Evolutionary conservation across 2,329 filamentous ascomycete genomes (phyloP).

Genomic region (Anthostomella pinea): DNA sequence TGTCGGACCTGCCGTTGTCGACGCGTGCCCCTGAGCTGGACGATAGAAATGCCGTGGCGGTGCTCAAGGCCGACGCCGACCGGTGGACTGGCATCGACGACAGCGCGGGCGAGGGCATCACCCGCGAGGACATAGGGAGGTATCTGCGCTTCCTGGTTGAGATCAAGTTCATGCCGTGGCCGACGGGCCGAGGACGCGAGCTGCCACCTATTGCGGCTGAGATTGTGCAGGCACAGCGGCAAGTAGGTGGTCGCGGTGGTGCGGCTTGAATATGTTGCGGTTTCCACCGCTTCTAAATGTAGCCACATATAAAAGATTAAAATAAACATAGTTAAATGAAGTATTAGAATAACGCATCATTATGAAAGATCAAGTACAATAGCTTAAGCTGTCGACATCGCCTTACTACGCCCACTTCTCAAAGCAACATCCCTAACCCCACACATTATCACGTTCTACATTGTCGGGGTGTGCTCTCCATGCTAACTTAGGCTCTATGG

Average conservation of each 20-base stretch:
- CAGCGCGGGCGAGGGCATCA: slow-evolving; percentile 53
- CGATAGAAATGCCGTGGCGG: slow-evolving; percentile 63
- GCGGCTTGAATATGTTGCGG: no score
- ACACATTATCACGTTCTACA: no score
- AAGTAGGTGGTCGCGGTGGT: slow-evolving; percentile 29
- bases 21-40: slow-evolving; percentile 73
- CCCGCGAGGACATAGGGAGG: slow-evolving; percentile 59
- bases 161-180: slow-evolving; percentile 58
- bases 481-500: no score
- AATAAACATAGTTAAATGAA: background rate
- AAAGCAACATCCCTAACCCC: no score
- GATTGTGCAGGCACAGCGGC: slow-evolving; percentile 19
- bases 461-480: no score
- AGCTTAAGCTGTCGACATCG: no score
- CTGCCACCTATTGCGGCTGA: slow-evolving; percentile 31
- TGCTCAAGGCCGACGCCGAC: slow-evolving; percentile 60
- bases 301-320: background rate
- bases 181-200: slow-evolving; percentile 33
- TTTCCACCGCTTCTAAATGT: background rate
- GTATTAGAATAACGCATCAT: no score
- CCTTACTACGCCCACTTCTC: no score
- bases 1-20: slow-evolving; percentile 63
- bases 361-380: no score
- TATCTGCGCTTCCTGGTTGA: slow-evolving; percentile 62
- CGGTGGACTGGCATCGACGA: slow-evolving; percentile 58